Evolutionary conservation across 768 basidiomycete species (phyloP).

Genomic region (Lyophyllum shimeji): DNA sequence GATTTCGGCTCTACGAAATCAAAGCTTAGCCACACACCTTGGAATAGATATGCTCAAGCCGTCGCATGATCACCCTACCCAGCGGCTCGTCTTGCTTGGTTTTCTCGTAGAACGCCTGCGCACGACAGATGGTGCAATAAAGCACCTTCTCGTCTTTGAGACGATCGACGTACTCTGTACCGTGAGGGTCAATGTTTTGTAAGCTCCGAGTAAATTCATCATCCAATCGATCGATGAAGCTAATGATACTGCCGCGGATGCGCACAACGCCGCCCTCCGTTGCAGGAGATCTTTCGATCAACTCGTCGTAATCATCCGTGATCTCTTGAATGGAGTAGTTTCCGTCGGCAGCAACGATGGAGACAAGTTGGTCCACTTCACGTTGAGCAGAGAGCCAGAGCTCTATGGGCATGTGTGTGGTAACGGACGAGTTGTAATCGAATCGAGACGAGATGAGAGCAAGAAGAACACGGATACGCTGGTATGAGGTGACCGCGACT

Average conservation of each 20-base stretch:
- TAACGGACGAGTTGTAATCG: slow-evolving; percentile 90
- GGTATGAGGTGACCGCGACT: slow-evolving; percentile 86
- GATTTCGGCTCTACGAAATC: background rate
- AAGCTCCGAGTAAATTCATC: slow-evolving; percentile 98
- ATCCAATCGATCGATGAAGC: slow-evolving; percentile 93
- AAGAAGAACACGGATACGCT: slow-evolving; percentile 91
- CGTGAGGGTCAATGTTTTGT: slow-evolving; percentile 98
- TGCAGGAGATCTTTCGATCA: slow-evolving; percentile 76
- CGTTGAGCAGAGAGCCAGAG: slow-evolving; percentile 85
- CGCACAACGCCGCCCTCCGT: slow-evolving; percentile 74
- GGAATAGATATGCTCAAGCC: slow-evolving; percentile 96
- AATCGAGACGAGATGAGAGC: slow-evolving; percentile 93
- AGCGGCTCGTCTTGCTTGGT: slow-evolving; percentile 75
- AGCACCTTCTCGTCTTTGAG: slow-evolving; percentile 94
- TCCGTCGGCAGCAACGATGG: slow-evolving; percentile 68
- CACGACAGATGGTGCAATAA: slow-evolving; percentile 90
- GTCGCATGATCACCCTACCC: slow-evolving; percentile 88
- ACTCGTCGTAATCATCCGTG: slow-evolving; percentile 90
- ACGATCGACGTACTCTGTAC: slow-evolving; percentile 97
- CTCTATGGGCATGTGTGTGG: slow-evolving; percentile 89
- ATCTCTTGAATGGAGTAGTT: slow-evolving; percentile 84
- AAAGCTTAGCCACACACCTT: slow-evolving; percentile 57
- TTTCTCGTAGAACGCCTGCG: slow-evolving; percentile 89
- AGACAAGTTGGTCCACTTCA: slow-evolving; percentile 87
- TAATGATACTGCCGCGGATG: slow-evolving; percentile 94